These are phyloP conservation scores for Beauveria asiatica DNA, from an alignment of 2,329 filamentous ascomycete genomes.

Conservation along the genomic window DNA sequence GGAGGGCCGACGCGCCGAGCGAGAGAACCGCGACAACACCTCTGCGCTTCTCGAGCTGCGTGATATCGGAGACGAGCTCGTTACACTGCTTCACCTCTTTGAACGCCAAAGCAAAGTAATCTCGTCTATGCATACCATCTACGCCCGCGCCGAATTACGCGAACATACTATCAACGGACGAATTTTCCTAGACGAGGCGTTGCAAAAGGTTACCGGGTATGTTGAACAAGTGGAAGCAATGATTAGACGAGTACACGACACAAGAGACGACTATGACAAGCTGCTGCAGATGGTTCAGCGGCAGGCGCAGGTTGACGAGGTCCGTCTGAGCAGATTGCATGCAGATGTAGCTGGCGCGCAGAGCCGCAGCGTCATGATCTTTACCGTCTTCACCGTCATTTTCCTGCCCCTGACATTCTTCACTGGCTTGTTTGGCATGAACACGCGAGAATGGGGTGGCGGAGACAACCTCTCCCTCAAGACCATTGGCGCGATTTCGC, in stretches of 20 bases:
- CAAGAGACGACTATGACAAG: conserved; percentile 55
- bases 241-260: conserved; percentile 47
- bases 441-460: conserved; percentile 51
- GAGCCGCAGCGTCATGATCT: conserved; percentile 56
- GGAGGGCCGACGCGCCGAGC: conserved; percentile 38
- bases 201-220: conserved; percentile 46
- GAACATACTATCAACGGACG: conserved; percentile 37
- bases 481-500: conserved; percentile 39
- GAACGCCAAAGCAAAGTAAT: conserved; percentile 46
- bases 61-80: conserved; percentile 56
- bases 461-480: conserved; percentile 34
- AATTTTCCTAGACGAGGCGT: conserved; percentile 43
- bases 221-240: conserved; percentile 46
- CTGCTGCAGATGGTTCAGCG: conserved; percentile 59
- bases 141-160: conserved; percentile 31
- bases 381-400: conserved; percentile 55
- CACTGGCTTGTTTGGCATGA: conserved; percentile 57
- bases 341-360: conserved; percentile 55
- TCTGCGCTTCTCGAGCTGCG: conserved; percentile 54
- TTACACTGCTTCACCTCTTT: conserved; percentile 47
- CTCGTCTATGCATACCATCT: conserved; percentile 37
- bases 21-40: conserved; percentile 53
- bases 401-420: conserved; percentile 58
- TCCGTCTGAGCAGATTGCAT: conserved; percentile 52
- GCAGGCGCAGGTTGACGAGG: conserved; percentile 58